Evolutionary conservation across 805 yeast genomes (phyloP).

Genomic region (Naumovozyma castellii): DNA sequence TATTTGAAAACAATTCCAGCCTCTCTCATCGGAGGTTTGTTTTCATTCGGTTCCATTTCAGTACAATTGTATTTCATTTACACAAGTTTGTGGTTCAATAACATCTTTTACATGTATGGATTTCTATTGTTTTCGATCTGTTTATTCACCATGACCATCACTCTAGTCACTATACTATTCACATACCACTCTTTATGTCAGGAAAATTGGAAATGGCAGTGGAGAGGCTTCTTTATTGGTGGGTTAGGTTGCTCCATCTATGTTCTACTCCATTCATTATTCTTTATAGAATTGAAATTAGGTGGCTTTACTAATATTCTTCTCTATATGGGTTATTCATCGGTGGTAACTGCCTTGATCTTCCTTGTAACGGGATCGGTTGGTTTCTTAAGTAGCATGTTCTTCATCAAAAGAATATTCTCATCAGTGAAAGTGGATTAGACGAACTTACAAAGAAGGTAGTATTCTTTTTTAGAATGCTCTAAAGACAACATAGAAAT

Average conservation of each 20-base stretch:
- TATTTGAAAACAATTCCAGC: slow-evolving; percentile 61
- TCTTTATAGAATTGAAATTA: slow-evolving; percentile 58
- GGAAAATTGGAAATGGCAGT: slow-evolving; percentile 95
- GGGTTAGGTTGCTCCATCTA: slow-evolving; percentile 84
- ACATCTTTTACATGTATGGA: slow-evolving; percentile 95
- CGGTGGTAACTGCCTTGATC: slow-evolving; percentile 55
- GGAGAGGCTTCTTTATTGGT: slow-evolving; percentile 87
- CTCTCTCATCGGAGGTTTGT: slow-evolving; percentile 71
- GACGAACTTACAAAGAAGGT: no score
- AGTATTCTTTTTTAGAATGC: no score
- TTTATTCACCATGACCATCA: slow-evolving; percentile 74
- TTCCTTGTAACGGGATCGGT: slow-evolving; percentile 82
- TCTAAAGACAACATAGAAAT: no score
- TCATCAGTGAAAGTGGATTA: slow-evolving; percentile 79
- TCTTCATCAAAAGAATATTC: slow-evolving; percentile 72
- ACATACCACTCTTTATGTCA: slow-evolving; percentile 77
- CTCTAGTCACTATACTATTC: slow-evolving; percentile 69
- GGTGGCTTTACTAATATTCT: slow-evolving; percentile 70
- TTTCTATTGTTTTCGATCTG: slow-evolving; percentile 80
- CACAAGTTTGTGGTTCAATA: slow-evolving; percentile 86
- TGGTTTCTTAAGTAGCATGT: slow-evolving; percentile 68
- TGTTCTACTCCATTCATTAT: slow-evolving; percentile 72
- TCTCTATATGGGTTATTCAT: slow-evolving; percentile 74
- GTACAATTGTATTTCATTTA: slow-evolving; percentile 91
- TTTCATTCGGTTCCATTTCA: slow-evolving; percentile 91